Evolutionary conservation across 345 rosid genomes (phyloP).

Genomic region (Heritiera littoralis): DNA sequence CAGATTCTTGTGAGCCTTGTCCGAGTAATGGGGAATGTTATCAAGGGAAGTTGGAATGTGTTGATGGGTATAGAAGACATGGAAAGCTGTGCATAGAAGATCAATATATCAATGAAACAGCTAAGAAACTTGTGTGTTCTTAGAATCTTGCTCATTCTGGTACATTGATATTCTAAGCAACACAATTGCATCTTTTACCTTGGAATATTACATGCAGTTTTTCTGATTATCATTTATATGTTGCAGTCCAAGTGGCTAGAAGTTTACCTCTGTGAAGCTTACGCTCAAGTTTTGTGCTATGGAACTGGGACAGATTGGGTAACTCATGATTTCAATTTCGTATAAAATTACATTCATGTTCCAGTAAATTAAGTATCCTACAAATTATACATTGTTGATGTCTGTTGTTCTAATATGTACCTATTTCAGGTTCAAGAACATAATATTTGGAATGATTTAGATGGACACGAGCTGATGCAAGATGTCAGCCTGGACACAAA

Average conservation of each 20-base stretch:
- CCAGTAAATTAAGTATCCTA: neutral
- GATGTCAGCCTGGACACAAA: constrained; percentile 43
- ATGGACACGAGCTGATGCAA: constrained; percentile 36
- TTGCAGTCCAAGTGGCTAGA: constrained; percentile 61
- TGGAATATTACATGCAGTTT: neutral
- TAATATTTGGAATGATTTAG: constrained; percentile 61
- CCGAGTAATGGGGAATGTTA: constrained; percentile 67
- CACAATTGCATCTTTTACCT: neutral
- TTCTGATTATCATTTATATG: constrained; percentile 27
- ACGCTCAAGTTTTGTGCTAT: constrained; percentile 64
- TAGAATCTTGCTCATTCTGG: constrained; percentile 35
- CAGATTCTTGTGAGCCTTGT: constrained; percentile 83
- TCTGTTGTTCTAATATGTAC: neutral
- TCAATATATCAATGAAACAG: constrained; percentile 66
- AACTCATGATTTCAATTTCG: neutral
- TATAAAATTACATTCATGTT: constrained; percentile 1
- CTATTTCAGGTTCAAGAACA: constrained; percentile 56
- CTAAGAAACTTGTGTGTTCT: constrained; percentile 71
- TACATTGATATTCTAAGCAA: constrained; percentile 20
- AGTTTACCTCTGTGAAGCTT: constrained; percentile 52
- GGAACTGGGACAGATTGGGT: constrained; percentile 77
- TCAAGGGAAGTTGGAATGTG: constrained; percentile 69
- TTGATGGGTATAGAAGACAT: constrained; percentile 57
- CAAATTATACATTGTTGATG: neutral
- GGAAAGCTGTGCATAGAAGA: constrained; percentile 78